Evolutionary conservation across 768 basidiomycete genomes (phyloP).

Genomic region (Leccinellum albellum): DNA sequence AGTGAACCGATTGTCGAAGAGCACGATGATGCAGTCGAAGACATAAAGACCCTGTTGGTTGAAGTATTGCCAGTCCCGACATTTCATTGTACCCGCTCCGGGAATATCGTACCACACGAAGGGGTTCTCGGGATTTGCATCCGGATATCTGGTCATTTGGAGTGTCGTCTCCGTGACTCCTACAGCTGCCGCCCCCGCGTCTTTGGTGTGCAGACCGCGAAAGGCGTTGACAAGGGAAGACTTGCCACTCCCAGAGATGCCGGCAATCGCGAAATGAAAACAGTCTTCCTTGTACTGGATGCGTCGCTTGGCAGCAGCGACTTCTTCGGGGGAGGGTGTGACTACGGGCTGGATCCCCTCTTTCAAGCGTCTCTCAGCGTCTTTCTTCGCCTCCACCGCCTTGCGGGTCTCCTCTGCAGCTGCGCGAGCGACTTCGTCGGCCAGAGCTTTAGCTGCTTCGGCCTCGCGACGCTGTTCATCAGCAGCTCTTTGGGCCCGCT

Average conservation of each 20-base stretch:
- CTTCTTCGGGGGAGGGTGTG: conserved; percentile 20
- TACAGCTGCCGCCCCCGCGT: conserved; percentile 24
- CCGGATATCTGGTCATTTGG: conserved; percentile 23
- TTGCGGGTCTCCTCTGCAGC: background rate
- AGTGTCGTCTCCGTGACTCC: conserved; percentile 31
- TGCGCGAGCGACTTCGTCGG: background rate
- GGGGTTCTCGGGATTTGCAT: conserved; percentile 14
- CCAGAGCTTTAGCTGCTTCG: background rate
- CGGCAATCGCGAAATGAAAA: conserved; percentile 34
- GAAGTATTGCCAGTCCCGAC: conserved; percentile 36
- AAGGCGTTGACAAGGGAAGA: conserved; percentile 36
- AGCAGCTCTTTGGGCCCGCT: background rate
- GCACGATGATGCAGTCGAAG: conserved; percentile 34
- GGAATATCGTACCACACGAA: conserved; percentile 37
- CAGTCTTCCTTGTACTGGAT: conserved; percentile 22
- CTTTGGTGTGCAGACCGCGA: conserved; percentile 25
- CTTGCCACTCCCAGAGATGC: conserved; percentile 34
- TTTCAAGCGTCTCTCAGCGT: conserved; percentile 18
- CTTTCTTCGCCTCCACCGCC: conserved; percentile 7
- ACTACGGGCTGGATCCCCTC: conserved; percentile 27
- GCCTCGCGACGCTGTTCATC: background rate
- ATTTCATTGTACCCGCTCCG: conserved; percentile 32
- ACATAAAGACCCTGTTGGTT: conserved; percentile 34
- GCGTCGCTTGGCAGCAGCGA: conserved; percentile 11
- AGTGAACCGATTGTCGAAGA: conserved; percentile 34